Evolutionary conservation across 495 filamentous ascomycete genomes (phyloP).

Genomic region (Lepraria neglecta): DNA sequence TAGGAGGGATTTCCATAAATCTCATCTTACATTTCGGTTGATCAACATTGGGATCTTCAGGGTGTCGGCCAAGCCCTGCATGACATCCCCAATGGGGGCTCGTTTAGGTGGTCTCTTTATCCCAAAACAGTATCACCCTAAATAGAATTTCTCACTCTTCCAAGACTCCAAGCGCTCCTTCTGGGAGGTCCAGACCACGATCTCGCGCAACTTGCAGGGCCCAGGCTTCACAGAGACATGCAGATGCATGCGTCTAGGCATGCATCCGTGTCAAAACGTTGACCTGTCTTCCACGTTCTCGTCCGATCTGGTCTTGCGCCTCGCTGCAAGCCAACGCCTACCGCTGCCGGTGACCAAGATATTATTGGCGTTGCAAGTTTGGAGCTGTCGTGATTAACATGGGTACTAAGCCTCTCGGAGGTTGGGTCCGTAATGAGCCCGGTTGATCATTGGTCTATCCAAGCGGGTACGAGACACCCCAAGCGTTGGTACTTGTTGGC

Average conservation of each 20-base stretch:
- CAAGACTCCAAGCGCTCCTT: background rate
- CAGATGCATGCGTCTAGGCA: no score
- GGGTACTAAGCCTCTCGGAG: background rate
- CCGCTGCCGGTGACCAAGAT: background rate
- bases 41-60: constrained; percentile 10
- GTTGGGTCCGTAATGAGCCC: background rate
- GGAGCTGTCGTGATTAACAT: background rate
- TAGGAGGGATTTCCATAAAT: background rate
- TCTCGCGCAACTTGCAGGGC: no score
- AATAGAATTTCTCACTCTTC: constrained; percentile 1
- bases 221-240: no score
- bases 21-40: background rate
- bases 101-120: background rate
- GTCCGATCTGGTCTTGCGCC: background rate
- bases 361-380: background rate
- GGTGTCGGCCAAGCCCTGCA: background rate
- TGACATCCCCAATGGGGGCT: background rate
- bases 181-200: background rate
- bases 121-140: background rate
- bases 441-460: background rate
- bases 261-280: background rate
- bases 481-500: background rate
- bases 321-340: background rate
- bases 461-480: constrained; percentile 2
- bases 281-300: background rate